These are phyloP conservation scores for Leishmania tropica DNA, from an alignment of 208 protist species.

Conservation along the genomic window DNA sequence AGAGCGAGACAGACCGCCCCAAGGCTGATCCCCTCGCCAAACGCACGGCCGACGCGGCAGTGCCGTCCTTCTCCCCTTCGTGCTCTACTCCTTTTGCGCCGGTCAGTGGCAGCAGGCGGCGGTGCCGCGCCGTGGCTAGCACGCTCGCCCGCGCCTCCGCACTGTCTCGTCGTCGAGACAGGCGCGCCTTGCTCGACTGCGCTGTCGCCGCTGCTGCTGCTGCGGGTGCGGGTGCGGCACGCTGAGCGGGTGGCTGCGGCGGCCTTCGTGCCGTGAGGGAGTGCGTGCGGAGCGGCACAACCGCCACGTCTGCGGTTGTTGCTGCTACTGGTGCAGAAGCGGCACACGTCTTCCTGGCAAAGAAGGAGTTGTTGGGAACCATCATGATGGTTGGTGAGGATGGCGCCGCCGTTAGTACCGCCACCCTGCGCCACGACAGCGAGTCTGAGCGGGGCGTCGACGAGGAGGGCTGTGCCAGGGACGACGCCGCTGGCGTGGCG, in stretches of 20 bases:
- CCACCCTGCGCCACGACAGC: background rate
- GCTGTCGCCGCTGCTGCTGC: background rate
- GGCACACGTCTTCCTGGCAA: background rate
- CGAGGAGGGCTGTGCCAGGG: background rate
- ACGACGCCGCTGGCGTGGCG: background rate
- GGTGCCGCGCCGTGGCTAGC: constrained; percentile 6
- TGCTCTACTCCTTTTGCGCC: background rate
- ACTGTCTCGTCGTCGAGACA: constrained; percentile 5
- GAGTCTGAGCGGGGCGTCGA: background rate
- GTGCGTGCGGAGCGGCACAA: background rate
- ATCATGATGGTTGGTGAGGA: background rate
- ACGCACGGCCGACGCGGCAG: background rate
- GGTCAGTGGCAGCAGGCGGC: constrained; percentile 11
- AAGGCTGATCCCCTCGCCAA: background rate
- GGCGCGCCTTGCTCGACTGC: background rate
- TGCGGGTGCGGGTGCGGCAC: background rate
- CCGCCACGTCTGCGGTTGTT: background rate
- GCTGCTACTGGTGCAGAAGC: background rate
- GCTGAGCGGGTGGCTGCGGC: background rate
- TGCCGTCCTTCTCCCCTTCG: background rate
- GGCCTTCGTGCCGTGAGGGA: background rate
- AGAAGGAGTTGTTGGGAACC: constrained; percentile 5
- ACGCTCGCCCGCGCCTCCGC: constrained; percentile 10
- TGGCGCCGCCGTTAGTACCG: too few species aligned
- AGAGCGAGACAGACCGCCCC: background rate